phyloP scores from a whole-genome alignment of 2,329 filamentous ascomycete genomes.

The Phaeophleospora eucalypticola region DNA sequence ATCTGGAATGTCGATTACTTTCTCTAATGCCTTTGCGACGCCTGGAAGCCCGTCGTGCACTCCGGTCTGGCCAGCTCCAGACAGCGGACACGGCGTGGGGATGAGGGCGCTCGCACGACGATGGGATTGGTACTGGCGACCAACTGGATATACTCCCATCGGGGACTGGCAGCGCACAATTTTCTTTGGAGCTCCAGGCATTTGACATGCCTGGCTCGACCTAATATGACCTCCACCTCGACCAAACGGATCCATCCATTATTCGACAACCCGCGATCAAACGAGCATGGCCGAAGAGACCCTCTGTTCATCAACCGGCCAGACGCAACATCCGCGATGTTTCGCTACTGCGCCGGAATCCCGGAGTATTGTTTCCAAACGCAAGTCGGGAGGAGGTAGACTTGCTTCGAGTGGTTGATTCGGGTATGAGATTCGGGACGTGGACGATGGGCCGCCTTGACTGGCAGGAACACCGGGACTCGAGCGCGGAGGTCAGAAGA shows the following conservation, averaged over 20 bases:
- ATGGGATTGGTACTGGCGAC: slow-evolving; percentile 15
- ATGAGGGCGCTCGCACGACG: slow-evolving; percentile 19
- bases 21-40: slow-evolving; percentile 9
- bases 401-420: slow-evolving; percentile 28
- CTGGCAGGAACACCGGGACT: slow-evolving; percentile 15
- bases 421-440: slow-evolving; percentile 3
- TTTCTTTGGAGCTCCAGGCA: slow-evolving; percentile 16
- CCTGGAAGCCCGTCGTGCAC: slow-evolving; percentile 25
- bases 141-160: slow-evolving; percentile 12
- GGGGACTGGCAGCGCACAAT: slow-evolving; percentile 16
- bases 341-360: slow-evolving; percentile 8
- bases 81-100: slow-evolving; percentile 23
- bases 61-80: slow-evolving; percentile 19
- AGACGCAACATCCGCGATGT: slow-evolving; percentile 20
- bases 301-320: not conserved
- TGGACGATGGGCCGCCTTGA: slow-evolving; percentile 21
- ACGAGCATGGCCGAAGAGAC: slow-evolving; percentile 8
- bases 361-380: slow-evolving; percentile 31
- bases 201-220: slow-evolving; percentile 19
- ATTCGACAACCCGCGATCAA: slow-evolving; percentile 10
- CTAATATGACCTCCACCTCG: slow-evolving; percentile 22
- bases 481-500: slow-evolving; percentile 17
- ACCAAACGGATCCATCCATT: slow-evolving; percentile 8
- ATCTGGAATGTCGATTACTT: slow-evolving; percentile 16
- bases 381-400: slow-evolving; percentile 35